Conservation (phyloP, 495 filamentous ascomycete species). For the Parathielavia hyrcaniae region DNA sequence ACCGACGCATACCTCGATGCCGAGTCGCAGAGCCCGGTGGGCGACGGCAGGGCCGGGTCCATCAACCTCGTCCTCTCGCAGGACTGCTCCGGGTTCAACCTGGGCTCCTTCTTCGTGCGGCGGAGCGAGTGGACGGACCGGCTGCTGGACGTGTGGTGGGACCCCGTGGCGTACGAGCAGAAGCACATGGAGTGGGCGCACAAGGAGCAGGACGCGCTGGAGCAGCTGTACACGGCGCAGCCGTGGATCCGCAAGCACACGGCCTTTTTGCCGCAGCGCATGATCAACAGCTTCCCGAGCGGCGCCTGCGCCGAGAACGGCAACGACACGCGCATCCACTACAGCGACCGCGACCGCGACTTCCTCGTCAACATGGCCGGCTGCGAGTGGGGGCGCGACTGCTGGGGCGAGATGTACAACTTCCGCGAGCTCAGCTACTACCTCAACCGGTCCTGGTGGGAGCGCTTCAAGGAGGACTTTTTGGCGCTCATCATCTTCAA, state of each 20-base stretch:
- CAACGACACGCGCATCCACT: slow-evolving; percentile 73
- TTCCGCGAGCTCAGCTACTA: slow-evolving; percentile 83
- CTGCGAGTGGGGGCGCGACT: slow-evolving; percentile 93
- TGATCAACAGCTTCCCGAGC: slow-evolving; percentile 87
- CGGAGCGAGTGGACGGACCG: slow-evolving; percentile 86
- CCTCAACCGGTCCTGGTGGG: slow-evolving; percentile 76
- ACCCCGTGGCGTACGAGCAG: slow-evolving; percentile 95
- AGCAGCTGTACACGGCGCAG: slow-evolving; percentile 85
- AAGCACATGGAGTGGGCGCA: slow-evolving; percentile 99
- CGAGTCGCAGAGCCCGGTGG: slow-evolving; percentile 59
- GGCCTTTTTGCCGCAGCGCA: slow-evolving; percentile 84
- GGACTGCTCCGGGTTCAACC: slow-evolving; percentile 93
- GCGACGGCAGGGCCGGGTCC: slow-evolving; percentile 65
- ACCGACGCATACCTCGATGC: slow-evolving; percentile 67
- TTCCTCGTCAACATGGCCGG: slow-evolving; percentile 99
- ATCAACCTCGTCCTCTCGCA: slow-evolving; percentile 87
- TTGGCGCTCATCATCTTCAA: slow-evolving; percentile 49
- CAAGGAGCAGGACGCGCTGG: slow-evolving; percentile 93
- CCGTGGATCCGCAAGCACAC: slow-evolving; percentile 88
- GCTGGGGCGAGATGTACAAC: slow-evolving; percentile 94
- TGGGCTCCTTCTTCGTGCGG: slow-evolving; percentile 89
- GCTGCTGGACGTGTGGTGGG: slow-evolving; percentile 96
- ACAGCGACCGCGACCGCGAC: slow-evolving; percentile 75
- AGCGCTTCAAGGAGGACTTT: slow-evolving; percentile 58
- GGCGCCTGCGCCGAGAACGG: slow-evolving; percentile 76